Evolutionary conservation across 495 filamentous ascomycete species (phyloP).

Genomic region (Glarea lozoyensis): DNA sequence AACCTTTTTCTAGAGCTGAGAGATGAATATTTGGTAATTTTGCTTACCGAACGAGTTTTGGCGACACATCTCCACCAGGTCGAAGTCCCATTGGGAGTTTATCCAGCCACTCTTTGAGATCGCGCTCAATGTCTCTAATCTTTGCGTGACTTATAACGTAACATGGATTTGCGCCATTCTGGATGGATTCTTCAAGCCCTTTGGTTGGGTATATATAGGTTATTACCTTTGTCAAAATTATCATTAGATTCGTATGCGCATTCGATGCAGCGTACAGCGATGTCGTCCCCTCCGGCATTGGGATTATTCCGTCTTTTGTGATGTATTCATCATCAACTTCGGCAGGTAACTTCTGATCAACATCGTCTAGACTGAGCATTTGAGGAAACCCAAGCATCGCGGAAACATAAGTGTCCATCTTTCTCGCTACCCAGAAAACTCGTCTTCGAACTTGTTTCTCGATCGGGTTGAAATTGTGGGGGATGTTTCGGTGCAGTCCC

Average conservation of each 20-base stretch:
- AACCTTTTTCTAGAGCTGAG: not conserved
- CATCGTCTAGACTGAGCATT: constrained; percentile 77
- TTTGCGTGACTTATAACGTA: constrained; percentile 85
- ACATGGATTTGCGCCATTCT: constrained; percentile 29
- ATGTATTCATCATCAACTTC: constrained; percentile 92
- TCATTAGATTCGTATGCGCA: constrained; percentile 71
- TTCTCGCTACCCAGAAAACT: constrained; percentile 83
- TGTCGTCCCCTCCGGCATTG: constrained; percentile 64
- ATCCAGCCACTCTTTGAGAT: constrained; percentile 80
- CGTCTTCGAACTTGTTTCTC: constrained; percentile 71
- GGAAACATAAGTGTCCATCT: constrained; percentile 91
- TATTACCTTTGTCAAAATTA: constrained; percentile 75
- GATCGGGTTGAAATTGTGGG: constrained; percentile 68
- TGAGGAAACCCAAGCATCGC: constrained; percentile 79
- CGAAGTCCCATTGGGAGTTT: constrained; percentile 63
- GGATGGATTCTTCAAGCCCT: constrained; percentile 48
- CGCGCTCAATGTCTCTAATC: constrained; percentile 83
- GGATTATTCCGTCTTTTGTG: constrained; percentile 61
- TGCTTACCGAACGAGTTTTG: constrained; percentile 66
- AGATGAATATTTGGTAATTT: constrained; percentile 3
- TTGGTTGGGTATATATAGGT: constrained; percentile 88
- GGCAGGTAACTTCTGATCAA: constrained; percentile 80
- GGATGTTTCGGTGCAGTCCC: constrained; percentile 75
- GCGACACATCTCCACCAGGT: constrained; percentile 63
- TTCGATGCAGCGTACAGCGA: constrained; percentile 76